Evolutionary conservation across 306 rosid genomes (phyloP), one percentile per base, ranked within the genome.

Genomic region (Gillenia trifoliata): DNA sequence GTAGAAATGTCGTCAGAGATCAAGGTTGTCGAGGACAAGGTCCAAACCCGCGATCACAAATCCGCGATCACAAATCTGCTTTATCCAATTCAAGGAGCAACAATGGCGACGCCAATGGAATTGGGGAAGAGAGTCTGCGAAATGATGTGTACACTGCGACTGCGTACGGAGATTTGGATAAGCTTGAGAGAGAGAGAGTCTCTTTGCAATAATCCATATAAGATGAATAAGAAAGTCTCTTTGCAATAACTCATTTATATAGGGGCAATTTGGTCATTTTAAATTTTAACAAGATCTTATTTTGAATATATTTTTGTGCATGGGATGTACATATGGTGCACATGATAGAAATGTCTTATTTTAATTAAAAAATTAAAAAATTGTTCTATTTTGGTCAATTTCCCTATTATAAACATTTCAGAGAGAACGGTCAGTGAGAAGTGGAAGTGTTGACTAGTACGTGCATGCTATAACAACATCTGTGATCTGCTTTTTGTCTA

Each of bases 131-230:
- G 43, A 88, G 72, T 45, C 80, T 91, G 80, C 86, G 89, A 49
- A 87, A 91, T 75, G 98, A 94, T 23, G 98, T 94, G 0, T 94
- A 91, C 84, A 87, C 95, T 55, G 98, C 98, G 34, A 94, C 98
- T 62, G 89, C 98, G 47, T 94, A 94, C 66, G 98, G 98, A 68
- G 97, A 94, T 87, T 79, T 94, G 93, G 98, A 94, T 90, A 94
- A 91, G 90, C 91, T 94, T 23, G 95, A 87, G 70, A 88, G 94
- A 81, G n/a, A n/a, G n/a, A n/a, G n/a, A n/a, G n/a, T n/a, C n/a
- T n/a, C n/a, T n/a, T n/a, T n/a, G n/a, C n/a, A n/a, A n/a, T n/a
- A n/a, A n/a, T n/a, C n/a, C n/a, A n/a, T n/a, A n/a, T n/a, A n/a
- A n/a, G n/a, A n/a, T n/a, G n/a, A n/a, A n/a, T n/a, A n/a, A n/a